Base-by-base conservation (phyloP, 2,329 filamentous ascomycete species). In the Leptographium procerum region DNA sequence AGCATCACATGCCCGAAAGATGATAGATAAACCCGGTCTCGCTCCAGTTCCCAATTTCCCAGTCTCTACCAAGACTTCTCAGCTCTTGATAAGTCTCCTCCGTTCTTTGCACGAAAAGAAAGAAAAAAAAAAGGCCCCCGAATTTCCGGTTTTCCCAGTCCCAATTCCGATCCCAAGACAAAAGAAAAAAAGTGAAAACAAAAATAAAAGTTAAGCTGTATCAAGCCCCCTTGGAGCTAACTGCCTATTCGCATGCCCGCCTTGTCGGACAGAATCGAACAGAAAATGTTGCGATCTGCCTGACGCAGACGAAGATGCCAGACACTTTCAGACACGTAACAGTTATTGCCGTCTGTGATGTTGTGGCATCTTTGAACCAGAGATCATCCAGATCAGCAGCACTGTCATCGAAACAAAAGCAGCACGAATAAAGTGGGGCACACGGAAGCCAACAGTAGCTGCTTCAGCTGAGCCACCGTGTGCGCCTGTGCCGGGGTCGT, bases 21-120 rank as follows among this genome's bases (percentile, higher is more conserved):
- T 19, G 28, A 26, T 16, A 14, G n/a, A n/a, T 36, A 53, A 34
- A 26, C 10, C 31, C 53, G n/a, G 26, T 28, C 33, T 16, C 16
- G 8, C 28, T 48, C 54, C 54, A 40, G 43, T 34, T 31, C 29
- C 28, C 40, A 22, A 11, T 55, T 55, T 29, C 40, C 53, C 53
- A 56, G 52, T 60, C 51, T 57, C 66, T 66, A 70, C 65, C 58
- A 76, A 78, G 76, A 78, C 75, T 65, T 70, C 72, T 81, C 78
- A 81, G 78, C 78, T 74, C 78, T 81, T 81, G 78, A 81, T 75
- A 65, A 71, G 74, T 75, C 71, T 58, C 69, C 66, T 65, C 61
- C 36, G 4, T 16, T 36, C 22, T n/a, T 33, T 29, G 40, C 19
- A 56, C 48, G 50, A 48, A 45, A 14, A 50, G 54, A 48, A 29